phyloP scores from a whole-genome alignment of 2,329 filamentous ascomycete species.

The Colletotrichum filicis region DNA sequence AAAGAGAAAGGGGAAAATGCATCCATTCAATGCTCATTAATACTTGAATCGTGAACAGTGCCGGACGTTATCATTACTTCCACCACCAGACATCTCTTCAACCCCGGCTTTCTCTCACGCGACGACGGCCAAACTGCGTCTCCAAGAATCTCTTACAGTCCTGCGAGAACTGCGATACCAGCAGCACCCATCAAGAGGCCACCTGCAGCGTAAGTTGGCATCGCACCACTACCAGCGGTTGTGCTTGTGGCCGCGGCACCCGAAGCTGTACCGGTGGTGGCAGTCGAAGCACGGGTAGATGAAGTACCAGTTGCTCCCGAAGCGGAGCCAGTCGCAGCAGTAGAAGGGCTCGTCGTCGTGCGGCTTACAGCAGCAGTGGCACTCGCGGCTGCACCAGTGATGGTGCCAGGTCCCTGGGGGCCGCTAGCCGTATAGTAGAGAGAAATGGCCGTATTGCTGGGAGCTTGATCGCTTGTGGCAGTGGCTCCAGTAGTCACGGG shows the following conservation, averaged over 20 bases:
- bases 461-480: slow-evolving; percentile 44
- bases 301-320: background rate
- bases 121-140: background rate
- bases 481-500: slow-evolving; percentile 46
- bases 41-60: background rate
- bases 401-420: slow-evolving; percentile 51
- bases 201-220: slow-evolving; percentile 41
- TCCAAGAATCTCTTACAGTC: slow-evolving; percentile 37
- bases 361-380: slow-evolving; percentile 44
- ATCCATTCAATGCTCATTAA: slow-evolving; percentile 5
- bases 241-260: slow-evolving; percentile 20
- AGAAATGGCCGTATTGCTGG: slow-evolving; percentile 51
- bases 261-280: slow-evolving; percentile 22
- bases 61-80: background rate
- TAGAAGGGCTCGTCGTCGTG: background rate
- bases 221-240: slow-evolving; percentile 38
- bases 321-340: background rate
- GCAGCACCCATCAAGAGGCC: slow-evolving; percentile 41
- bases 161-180: slow-evolving; percentile 42
- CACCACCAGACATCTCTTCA: background rate
- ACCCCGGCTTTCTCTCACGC: too few relatives aligned
- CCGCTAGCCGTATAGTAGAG: slow-evolving; percentile 54
- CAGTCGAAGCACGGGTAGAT: background rate
- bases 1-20: background rate
- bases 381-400: slow-evolving; percentile 52